These are phyloP conservation scores for Chlamydomonas eustigma DNA, from an alignment of 139 green algal genomes.

Conservation along the genomic window DNA sequence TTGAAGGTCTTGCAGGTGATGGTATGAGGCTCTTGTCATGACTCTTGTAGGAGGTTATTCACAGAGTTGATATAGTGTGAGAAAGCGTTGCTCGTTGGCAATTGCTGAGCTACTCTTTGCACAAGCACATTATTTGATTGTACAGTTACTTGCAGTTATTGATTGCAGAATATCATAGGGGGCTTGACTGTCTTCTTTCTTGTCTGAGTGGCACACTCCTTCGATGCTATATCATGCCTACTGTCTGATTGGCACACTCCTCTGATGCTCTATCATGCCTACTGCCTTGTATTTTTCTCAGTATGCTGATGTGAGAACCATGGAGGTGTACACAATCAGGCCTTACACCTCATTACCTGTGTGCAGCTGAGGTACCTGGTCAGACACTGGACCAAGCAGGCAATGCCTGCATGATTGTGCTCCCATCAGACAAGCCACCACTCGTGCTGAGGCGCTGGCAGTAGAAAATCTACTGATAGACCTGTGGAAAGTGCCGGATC, in stretches of 20 bases:
- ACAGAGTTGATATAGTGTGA: neutral
- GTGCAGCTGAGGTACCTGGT: slow-evolving; percentile 30
- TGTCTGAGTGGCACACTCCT: neutral
- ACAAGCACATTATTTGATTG: neutral
- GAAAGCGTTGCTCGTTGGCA: neutral
- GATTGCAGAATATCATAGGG: neutral
- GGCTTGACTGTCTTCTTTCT: neutral
- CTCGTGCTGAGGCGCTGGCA: slow-evolving; percentile 21
- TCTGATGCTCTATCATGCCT: neutral
- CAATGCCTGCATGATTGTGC: slow-evolving; percentile 49
- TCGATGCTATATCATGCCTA: neutral
- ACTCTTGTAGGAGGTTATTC: no score
- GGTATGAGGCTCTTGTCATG: no score
- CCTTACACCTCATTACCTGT: no score
- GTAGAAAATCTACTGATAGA: slow-evolving; percentile 34
- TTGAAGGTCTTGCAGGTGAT: slow-evolving; percentile 1
- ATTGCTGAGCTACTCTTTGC: neutral
- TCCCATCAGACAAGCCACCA: slow-evolving; percentile 54
- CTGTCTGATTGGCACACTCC: neutral
- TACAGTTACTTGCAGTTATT: neutral
- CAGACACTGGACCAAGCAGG: slow-evolving; percentile 27
- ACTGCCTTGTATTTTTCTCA: neutral
- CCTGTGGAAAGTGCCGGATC: slow-evolving; percentile 34
- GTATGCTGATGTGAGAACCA: no score
- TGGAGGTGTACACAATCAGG: no score